phyloP scores from a whole-genome alignment of 768 basidiomycete species.

The Boletus subparvulus region DNA sequence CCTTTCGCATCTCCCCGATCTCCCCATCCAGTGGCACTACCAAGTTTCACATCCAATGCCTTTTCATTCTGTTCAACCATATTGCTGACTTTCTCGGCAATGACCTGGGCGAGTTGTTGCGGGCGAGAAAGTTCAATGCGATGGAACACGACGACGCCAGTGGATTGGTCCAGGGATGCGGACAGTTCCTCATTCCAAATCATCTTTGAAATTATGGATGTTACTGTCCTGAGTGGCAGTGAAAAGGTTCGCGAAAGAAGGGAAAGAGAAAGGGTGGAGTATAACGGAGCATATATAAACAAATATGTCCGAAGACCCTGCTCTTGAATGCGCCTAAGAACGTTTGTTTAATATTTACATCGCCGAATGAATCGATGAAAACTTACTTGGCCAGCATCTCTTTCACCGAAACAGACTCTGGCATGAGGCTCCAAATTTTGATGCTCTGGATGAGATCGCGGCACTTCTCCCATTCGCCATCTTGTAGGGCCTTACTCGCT shows the following conservation, averaged over 20 bases:
- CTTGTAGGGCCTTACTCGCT: slow-evolving; percentile 93
- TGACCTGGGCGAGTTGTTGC: slow-evolving; percentile 85
- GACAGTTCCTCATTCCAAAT: slow-evolving; percentile 96
- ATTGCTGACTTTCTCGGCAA: slow-evolving; percentile 83
- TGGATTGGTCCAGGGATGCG: slow-evolving; percentile 90
- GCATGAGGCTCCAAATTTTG: slow-evolving; percentile 98
- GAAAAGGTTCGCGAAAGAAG: slow-evolving; percentile 88
- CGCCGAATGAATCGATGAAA: background rate
- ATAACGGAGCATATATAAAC: slow-evolving; percentile 93
- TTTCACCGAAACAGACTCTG: slow-evolving; percentile 81
- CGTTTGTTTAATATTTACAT: background rate
- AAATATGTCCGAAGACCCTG: slow-evolving; percentile 96
- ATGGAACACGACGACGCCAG: slow-evolving; percentile 90
- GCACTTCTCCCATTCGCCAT: slow-evolving; percentile 96
- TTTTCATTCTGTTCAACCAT: slow-evolving; percentile 95
- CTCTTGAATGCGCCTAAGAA: slow-evolving; percentile 91
- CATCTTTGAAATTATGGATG: slow-evolving; percentile 90
- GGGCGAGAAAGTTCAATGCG: slow-evolving; percentile 83
- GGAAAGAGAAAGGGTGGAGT: slow-evolving; percentile 85
- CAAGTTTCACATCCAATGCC: slow-evolving; percentile 79
- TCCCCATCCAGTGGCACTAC: slow-evolving; percentile 49
- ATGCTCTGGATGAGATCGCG: slow-evolving; percentile 91
- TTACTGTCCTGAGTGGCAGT: slow-evolving; percentile 75
- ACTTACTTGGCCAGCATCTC: slow-evolving; percentile 91
- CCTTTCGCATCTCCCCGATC: slow-evolving; percentile 61